Evolutionary conservation across 1,284 basidiomycete genomes (phyloP).

Genomic region (Vanrija sp.): DNA sequence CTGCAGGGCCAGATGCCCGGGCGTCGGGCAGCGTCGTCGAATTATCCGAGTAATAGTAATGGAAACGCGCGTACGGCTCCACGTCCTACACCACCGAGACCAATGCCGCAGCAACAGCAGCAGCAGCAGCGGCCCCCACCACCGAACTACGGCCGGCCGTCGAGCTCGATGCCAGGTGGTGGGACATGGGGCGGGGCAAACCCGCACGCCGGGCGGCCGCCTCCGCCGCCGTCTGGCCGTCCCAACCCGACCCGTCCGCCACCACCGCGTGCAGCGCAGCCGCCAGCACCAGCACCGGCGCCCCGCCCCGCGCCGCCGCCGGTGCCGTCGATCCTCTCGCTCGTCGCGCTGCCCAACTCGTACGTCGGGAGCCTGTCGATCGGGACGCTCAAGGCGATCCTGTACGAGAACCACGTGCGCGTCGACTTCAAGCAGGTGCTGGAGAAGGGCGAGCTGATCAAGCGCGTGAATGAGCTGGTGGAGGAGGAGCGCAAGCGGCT

Average conservation of each 20-base stretch:
- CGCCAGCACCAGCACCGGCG: conserved; percentile 6
- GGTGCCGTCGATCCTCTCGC: conserved; percentile 59
- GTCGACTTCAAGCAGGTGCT: conserved; percentile 49
- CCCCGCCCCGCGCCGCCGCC: conserved; percentile 26
- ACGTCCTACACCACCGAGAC: not conserved
- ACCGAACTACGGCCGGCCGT: not conserved
- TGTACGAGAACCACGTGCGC: conserved; percentile 58
- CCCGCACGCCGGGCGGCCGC: not conserved
- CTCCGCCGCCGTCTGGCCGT: conserved; percentile 1
- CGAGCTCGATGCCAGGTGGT: too few relatives aligned
- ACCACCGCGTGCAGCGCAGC: conserved; percentile 7
- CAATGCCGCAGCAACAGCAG: conserved; percentile 7
- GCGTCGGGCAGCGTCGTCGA: not conserved
- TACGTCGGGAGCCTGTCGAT: conserved; percentile 62
- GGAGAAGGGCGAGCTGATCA: conserved; percentile 63
- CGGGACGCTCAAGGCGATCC: conserved; percentile 64
- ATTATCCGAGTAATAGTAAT: not conserved
- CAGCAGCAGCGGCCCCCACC: conserved; percentile 7
- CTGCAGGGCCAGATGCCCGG: conserved; percentile 20
- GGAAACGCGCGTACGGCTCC: not conserved
- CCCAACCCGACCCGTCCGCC: conserved; percentile 11
- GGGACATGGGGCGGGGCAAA: too few relatives aligned
- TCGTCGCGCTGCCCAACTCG: conserved; percentile 60
- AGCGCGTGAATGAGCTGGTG: conserved; percentile 61
- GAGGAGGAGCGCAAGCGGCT: conserved; percentile 59